Evolutionary conservation across 495 filamentous ascomycete genomes (phyloP).

Genomic region (Aspergillus nanangensis): DNA sequence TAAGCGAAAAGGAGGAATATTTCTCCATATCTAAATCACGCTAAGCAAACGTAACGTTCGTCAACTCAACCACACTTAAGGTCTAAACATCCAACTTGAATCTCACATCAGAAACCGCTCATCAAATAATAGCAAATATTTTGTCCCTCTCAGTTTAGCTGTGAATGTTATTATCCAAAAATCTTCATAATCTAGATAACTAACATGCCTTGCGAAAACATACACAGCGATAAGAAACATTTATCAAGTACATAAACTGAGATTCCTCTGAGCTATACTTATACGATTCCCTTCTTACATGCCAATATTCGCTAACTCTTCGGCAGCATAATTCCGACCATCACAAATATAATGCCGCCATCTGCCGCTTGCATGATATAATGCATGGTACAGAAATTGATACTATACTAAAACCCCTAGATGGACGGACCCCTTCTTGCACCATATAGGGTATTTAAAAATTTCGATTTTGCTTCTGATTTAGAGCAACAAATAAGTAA

Average conservation of each 20-base stretch:
- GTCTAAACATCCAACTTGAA: too few relatives aligned
- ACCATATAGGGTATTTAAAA: background rate
- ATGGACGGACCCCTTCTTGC: background rate
- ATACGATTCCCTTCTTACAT: background rate
- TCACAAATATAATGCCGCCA: background rate
- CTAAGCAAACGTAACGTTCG: too few relatives aligned
- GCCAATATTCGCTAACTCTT: background rate
- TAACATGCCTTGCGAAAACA: background rate
- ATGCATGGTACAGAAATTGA: background rate
- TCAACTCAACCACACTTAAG: too few relatives aligned
- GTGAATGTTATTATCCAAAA: background rate
- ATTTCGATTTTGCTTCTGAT: background rate
- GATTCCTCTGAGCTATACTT: background rate
- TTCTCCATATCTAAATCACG: too few relatives aligned
- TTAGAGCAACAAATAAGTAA: background rate
- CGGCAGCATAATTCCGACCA: background rate
- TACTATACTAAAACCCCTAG: background rate
- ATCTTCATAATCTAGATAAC: background rate
- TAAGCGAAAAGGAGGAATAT: too few relatives aligned
- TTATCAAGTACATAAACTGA: background rate
- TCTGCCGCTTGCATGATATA: background rate
- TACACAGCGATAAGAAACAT: background rate
- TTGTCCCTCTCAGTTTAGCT: background rate
- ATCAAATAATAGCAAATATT: background rate
- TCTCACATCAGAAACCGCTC: too few relatives aligned